Base-by-base conservation (phyloP, 768 basidiomycete genomes). In the Saitozyma sp. region DNA sequence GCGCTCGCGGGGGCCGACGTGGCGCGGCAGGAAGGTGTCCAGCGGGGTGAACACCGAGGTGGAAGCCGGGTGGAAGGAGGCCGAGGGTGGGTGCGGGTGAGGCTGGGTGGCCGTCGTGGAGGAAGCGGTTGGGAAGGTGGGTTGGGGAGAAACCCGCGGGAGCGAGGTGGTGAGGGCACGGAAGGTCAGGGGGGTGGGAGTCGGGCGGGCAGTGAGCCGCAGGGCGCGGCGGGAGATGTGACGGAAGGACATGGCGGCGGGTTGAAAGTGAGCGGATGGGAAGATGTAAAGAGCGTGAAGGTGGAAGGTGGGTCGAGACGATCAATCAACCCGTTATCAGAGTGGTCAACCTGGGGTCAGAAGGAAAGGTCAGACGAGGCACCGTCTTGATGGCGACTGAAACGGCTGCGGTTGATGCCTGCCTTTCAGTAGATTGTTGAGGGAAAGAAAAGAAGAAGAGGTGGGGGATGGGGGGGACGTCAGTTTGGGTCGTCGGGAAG, bases 1-100 rank as follows among this genome's bases (percentile, higher is more conserved):
- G n/a, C 81, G 79, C 62, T 86, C 86, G 75, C 93, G 88, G 13
- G 95, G 95, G 13, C 95, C 96, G 69, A 98, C 87, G 79, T 99
- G 95, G 40, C 95, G 87, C 70, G 90, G 87, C 50, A 87, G 79
- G 81, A 98, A 97, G 41, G 88, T 89, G 81, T 99, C 95, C 66
- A 96, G 83, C 2, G 93, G 86, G 11, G 87, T 84, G 78, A 95
- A 92, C 66, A 94, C 83, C 39, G 87, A 76, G 9, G 69, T 56
- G 10, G 63, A 39, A 11, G 66, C 46, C 8, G 76, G 69, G 56
- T 74, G 72, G 58, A 54, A 77, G 17, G 66, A 75, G 55, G 58
- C 58, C 45, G 64, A 63, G 19, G 58, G 63, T 41, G 60, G 69
- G 49, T 56, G 57, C 56, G 68, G 73, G 57, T 70, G 73, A n/a